Evolutionary conservation across 2,329 filamentous ascomycete genomes (phyloP), one percentile per base, ranked within the genome.

Genomic region (Hymenoscyphus repandus): DNA sequence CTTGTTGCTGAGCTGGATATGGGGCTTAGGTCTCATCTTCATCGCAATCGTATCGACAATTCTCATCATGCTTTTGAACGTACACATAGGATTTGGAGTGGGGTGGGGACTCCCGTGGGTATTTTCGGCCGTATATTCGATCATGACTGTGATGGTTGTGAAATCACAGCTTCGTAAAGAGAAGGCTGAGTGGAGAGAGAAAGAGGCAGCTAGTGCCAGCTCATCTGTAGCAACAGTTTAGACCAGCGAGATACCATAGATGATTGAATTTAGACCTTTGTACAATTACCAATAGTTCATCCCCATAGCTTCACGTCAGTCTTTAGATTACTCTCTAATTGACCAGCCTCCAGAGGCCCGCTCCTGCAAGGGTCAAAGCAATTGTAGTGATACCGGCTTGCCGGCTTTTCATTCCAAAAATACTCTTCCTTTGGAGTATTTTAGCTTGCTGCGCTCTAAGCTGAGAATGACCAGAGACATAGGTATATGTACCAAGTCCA

Each of bases 401-500:
- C 53, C 88, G 78, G 59, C 83, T 86, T 55, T 79, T 78, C 77
- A 90, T 84, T 53, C 86, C 86, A 63, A 90, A 84, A 60, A 81
- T 76, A 22, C 84, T 85, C 42, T 80, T 79, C 70, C 85, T 87
- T 64, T 79, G 74, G 52, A 89, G 69, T 55, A 91, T 88, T 53
- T 72, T 69, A n/a, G 75, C 73, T 54, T 78, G 76, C 66, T 88
- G 84, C 60, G 76, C 74, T 60, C 82, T 77, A 30, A 93, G 78
- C 67, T 91, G 86, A 45, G 74, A 73, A 68, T 83, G 85, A 51
- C 88, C 88, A 2, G 85, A 87, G 54, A 82, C 74, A 70, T 90
- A 91, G 68, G 83, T 90, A 70, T 91, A 93, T 1, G 76, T 82
- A 3, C 83, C 88, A 13, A 92, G 79, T 1, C 85, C 86, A 50